These are phyloP conservation scores for Angophora floribunda DNA, from an alignment of 345 rosid species.

Conservation along the genomic window DNA sequence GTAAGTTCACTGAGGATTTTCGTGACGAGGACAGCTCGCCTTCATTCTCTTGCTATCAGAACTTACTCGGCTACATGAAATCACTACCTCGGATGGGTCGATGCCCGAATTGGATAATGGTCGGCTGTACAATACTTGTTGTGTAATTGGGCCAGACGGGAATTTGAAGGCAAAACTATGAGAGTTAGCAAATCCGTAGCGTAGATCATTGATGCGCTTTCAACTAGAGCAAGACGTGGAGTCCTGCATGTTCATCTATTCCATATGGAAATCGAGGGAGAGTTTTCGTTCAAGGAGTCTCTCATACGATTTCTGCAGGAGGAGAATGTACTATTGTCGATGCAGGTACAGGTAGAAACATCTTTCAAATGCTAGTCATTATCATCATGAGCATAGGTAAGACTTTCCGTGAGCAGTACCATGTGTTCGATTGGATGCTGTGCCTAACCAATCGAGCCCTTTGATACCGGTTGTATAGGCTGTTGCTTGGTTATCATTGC, in stretches of 20 bases:
- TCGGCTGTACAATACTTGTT: not conserved
- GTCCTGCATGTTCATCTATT: not conserved
- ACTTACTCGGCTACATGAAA: not conserved
- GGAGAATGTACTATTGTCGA: not conserved
- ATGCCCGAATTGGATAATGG: not conserved
- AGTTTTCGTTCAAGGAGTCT: not conserved
- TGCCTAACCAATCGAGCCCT: not conserved
- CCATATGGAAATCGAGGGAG: not conserved
- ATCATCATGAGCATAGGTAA: not conserved
- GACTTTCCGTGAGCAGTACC: not conserved
- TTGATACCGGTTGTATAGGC: not conserved
- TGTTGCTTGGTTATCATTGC: not conserved
- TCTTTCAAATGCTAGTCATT: not conserved
- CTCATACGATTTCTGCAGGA: not conserved
- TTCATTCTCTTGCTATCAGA: not conserved
- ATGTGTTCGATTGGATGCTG: not conserved
- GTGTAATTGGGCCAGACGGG: not conserved
- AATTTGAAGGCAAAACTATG: not conserved
- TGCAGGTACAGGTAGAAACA: not conserved
- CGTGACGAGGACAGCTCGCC: not conserved
- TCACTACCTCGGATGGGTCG: not conserved
- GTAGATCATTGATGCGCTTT: not conserved
- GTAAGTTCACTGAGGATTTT: not conserved
- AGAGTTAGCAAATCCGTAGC: not conserved
- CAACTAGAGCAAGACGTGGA: not conserved